Percentiles rank a stretch among this genome's conserved stretches.
These are phyloP conservation scores for Coccomyxa sp. DNA, from an alignment of 139 green algal genomes.

Conservation along the genomic window DNA sequence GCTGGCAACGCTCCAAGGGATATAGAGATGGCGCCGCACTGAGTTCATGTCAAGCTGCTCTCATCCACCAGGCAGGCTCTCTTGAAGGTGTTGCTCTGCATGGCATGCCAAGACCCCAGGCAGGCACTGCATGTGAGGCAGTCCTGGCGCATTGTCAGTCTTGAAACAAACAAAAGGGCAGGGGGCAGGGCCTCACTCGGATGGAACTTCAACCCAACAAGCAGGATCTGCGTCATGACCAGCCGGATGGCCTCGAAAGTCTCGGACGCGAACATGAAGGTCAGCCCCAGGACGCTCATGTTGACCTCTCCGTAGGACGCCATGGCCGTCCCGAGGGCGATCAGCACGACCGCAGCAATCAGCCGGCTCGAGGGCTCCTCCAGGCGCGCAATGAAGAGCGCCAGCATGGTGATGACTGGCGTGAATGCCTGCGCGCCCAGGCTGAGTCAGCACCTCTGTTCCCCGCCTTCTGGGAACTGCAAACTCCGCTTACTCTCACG, in stretches of 20 bases:
- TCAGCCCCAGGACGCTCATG: slow-evolving; percentile 52
- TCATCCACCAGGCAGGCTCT: no score
- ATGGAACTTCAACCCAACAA: slow-evolving; percentile 81
- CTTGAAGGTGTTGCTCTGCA: no score
- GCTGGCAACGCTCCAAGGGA: no score
- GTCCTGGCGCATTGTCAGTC: no score
- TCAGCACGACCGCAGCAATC: slow-evolving; percentile 52
- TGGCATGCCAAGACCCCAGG: no score
- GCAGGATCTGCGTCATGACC: slow-evolving; percentile 85
- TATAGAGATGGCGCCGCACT: no score
- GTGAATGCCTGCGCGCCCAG: slow-evolving; percentile 65
- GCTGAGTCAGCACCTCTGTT: no score
- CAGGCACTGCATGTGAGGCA: no score
- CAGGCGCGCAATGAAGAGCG: slow-evolving; percentile 68
- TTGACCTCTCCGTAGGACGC: slow-evolving; percentile 68
- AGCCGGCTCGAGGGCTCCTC: slow-evolving; percentile 64
- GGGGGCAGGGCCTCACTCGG: slow-evolving; percentile 42
- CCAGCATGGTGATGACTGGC: slow-evolving; percentile 84
- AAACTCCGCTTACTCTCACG: no score
- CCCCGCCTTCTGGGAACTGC: no score
- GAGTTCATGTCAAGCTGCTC: no score
- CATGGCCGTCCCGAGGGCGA: slow-evolving; percentile 66
- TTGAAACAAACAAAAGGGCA: no score
- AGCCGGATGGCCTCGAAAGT: slow-evolving; percentile 66
- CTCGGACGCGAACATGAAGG: slow-evolving; percentile 75